phyloP scores from a whole-genome alignment of 352 stramenopile species.

The Thalassiosira livingstoniorum region DNA sequence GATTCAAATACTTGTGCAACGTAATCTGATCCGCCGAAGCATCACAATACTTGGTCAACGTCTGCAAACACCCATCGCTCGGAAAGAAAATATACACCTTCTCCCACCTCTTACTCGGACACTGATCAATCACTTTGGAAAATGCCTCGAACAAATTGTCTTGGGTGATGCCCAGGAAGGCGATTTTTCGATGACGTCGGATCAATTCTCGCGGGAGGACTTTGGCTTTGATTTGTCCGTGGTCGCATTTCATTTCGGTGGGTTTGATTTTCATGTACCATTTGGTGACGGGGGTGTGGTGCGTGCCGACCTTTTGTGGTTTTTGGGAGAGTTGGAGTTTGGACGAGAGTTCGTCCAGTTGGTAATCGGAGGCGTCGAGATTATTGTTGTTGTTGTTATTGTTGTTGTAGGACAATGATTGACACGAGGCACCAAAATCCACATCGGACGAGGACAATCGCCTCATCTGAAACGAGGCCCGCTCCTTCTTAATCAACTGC shows the following conservation, averaged over 20 bases:
- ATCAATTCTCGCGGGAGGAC: slow-evolving; percentile 48
- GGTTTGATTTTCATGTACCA: slow-evolving; percentile 64
- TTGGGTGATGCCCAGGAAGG: slow-evolving; percentile 53
- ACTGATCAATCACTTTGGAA: slow-evolving; percentile 21
- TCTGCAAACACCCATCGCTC: slow-evolving; percentile 36
- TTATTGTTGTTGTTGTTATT: not conserved
- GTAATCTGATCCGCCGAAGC: slow-evolving; percentile 31
- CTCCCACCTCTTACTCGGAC: slow-evolving; percentile 33
- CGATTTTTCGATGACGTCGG: slow-evolving; percentile 37
- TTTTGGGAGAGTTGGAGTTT: slow-evolving; percentile 9
- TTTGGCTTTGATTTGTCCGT: slow-evolving; percentile 33
- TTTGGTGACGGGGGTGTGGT: slow-evolving; percentile 42
- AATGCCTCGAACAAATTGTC: slow-evolving; percentile 45
- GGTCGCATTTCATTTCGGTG: slow-evolving; percentile 41
- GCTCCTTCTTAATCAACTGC: not conserved
- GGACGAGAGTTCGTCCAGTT: not conserved
- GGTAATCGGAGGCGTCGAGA: not conserved
- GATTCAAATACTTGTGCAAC: slow-evolving; percentile 16
- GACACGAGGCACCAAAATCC: too few relatives aligned
- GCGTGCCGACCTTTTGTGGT: slow-evolving; percentile 27
- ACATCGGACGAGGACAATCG: too few relatives aligned
- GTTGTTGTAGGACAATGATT: not conserved
- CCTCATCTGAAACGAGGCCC: too few relatives aligned
- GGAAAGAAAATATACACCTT: slow-evolving; percentile 50
- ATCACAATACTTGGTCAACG: slow-evolving; percentile 22